These are phyloP conservation scores for Botrytis porri DNA, from an alignment of 2,329 filamentous ascomycete genomes.

Conservation along the genomic window DNA sequence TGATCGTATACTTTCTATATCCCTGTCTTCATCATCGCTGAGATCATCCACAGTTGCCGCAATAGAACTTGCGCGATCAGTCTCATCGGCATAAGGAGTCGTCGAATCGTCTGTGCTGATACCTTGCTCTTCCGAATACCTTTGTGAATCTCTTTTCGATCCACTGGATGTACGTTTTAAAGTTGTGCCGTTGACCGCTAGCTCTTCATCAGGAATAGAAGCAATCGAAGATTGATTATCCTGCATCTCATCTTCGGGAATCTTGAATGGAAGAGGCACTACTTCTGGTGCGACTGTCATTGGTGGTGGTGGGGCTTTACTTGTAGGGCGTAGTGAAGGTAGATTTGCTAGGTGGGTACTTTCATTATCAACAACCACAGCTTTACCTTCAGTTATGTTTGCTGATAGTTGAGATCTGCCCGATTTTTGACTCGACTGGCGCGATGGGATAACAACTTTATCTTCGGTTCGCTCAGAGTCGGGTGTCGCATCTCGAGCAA, in stretches of 20 bases:
- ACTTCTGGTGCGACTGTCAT: conserved; percentile 51
- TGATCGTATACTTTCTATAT: conserved; percentile 33
- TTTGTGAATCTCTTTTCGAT: conserved; percentile 32
- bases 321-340: conserved; percentile 33
- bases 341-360: conserved; percentile 36
- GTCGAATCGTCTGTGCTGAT: conserved; percentile 46
- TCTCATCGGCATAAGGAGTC: conserved; percentile 35
- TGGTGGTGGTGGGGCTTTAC: conserved; percentile 33
- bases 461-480: conserved; percentile 53
- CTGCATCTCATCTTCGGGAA: conserved; percentile 49
- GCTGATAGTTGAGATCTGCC: conserved; percentile 26
- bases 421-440: conserved; percentile 44
- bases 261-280: conserved; percentile 63
- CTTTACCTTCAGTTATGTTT: conserved; percentile 37
- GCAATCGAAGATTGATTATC: conserved; percentile 64
- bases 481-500: conserved; percentile 38
- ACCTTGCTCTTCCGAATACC: conserved; percentile 31
- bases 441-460: conserved; percentile 10
- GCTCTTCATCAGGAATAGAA: conserved; percentile 63
- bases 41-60: conserved; percentile 57
- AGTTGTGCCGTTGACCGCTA: conserved; percentile 51
- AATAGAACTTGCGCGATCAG: conserved; percentile 50
- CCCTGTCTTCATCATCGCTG: conserved; percentile 40
- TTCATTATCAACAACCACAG: conserved; percentile 37
- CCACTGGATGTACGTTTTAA: conserved; percentile 49